phyloP scores from a whole-genome alignment of 768 basidiomycete species.

The Serendipita vermifera region DNA sequence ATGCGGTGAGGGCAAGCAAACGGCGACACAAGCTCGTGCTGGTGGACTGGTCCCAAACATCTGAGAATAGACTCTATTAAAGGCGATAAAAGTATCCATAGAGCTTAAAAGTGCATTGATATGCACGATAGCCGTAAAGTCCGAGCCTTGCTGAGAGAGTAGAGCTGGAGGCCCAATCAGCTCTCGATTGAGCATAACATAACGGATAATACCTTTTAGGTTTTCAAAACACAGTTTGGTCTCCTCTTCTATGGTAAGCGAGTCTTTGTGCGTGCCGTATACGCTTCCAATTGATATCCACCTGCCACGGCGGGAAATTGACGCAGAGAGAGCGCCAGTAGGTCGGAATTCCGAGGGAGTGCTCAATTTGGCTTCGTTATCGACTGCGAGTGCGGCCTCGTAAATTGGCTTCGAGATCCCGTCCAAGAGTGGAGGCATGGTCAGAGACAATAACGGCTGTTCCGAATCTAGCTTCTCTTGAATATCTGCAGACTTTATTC shows the following conservation, averaged over 20 bases:
- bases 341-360: too few species aligned
- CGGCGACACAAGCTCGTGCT: constrained; percentile 84
- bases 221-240: constrained; percentile 51
- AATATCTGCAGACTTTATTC: constrained; percentile 57
- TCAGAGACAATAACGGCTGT: constrained; percentile 16
- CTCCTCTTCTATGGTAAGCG: constrained; percentile 52
- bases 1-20: constrained; percentile 45
- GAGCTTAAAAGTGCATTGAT: constrained; percentile 75
- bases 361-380: not conserved
- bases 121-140: constrained; percentile 49
- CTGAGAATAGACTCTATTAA: constrained; percentile 66
- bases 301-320: constrained; percentile 31
- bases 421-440: constrained; percentile 43
- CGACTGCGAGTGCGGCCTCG: not conserved
- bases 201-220: constrained; percentile 38
- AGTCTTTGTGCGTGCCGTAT: constrained; percentile 20
- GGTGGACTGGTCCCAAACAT: constrained; percentile 90
- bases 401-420: constrained; percentile 23
- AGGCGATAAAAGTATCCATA: constrained; percentile 62
- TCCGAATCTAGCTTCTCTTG: constrained; percentile 35
- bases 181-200: not conserved
- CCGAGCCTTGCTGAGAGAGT: constrained; percentile 37
- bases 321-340: too few species aligned
- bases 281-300: constrained; percentile 65
- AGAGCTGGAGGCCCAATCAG: constrained; percentile 35